Evolutionary conservation across 192 early-diverging fungal genomes (phyloP).

Genomic region (Pilobolus umbonatus): DNA sequence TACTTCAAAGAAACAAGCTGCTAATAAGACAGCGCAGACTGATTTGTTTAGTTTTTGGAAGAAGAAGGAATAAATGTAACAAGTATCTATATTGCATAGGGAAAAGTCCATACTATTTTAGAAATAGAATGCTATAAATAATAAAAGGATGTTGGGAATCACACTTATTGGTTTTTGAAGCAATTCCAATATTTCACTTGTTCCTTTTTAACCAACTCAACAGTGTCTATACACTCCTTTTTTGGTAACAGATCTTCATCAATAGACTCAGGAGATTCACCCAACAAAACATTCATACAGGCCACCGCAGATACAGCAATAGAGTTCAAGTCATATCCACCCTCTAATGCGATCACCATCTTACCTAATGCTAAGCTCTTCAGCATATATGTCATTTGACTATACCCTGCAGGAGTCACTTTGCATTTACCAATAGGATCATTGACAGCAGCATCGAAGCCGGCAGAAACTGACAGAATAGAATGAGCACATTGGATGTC

Average conservation of each 20-base stretch:
- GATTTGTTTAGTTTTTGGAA: neutral
- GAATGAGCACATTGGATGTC: neutral
- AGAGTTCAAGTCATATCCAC: slow-evolving; percentile 82
- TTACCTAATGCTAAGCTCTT: slow-evolving; percentile 63
- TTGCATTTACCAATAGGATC: slow-evolving; percentile 82
- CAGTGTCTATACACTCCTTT: slow-evolving; percentile 39
- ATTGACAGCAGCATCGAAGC: slow-evolving; percentile 84
- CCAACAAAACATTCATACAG: slow-evolving; percentile 69
- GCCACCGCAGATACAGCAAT: slow-evolving; percentile 71
- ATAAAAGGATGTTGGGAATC: too few species aligned
- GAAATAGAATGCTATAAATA: neutral
- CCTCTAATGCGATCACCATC: slow-evolving; percentile 76
- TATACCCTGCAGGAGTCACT: slow-evolving; percentile 78
- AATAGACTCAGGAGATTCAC: slow-evolving; percentile 46
- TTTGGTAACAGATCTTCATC: slow-evolving; percentile 34
- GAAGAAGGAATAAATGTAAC: neutral
- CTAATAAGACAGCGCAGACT: neutral
- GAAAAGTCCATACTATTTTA: neutral
- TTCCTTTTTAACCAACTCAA: slow-evolving; percentile 41
- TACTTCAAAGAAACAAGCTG: neutral
- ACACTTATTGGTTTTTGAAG: too few species aligned
- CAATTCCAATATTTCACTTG: slow-evolving; percentile 46
- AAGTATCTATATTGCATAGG: neutral
- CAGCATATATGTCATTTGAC: slow-evolving; percentile 83
- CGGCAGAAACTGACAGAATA: slow-evolving; percentile 62